Percentiles rank a stretch among this genome's conserved stretches.
Conservation (phyloP, 164 flowering plant genomes). For the Berberis thunbergii region DNA sequence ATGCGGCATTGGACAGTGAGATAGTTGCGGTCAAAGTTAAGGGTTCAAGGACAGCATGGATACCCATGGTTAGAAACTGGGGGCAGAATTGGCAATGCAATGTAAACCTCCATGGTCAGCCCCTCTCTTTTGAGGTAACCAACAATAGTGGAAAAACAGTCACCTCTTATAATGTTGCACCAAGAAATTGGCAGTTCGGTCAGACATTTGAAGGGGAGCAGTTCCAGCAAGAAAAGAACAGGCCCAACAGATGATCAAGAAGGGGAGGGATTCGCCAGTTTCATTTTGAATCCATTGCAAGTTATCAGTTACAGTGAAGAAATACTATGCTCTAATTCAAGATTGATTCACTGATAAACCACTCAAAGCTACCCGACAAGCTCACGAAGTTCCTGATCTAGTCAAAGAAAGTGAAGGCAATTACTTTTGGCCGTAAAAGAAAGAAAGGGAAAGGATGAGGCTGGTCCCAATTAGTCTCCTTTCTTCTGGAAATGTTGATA, state of each 20-base stretch:
- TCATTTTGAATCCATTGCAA: too few species aligned
- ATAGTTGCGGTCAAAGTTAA: conserved; percentile 66
- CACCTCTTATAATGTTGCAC: conserved; percentile 62
- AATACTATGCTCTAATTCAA: too few species aligned
- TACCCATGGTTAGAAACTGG: conserved; percentile 84
- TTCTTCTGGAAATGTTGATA: neutral
- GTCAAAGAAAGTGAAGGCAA: conserved; percentile 9
- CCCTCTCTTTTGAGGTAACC: conserved; percentile 69
- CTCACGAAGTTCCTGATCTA: conserved; percentile 3
- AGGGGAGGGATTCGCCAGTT: neutral
- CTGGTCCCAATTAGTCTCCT: neutral
- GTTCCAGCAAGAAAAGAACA: conserved; percentile 21
- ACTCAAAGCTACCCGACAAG: neutral
- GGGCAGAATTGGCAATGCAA: conserved; percentile 82
- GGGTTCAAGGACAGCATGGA: conserved; percentile 83
- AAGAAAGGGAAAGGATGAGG: conserved; percentile 1
- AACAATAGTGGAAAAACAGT: conserved; percentile 41
- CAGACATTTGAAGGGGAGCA: conserved; percentile 79
- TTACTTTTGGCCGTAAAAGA: conserved; percentile 2
- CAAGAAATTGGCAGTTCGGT: conserved; percentile 60
- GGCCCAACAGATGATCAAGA: neutral
- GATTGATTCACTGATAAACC: too few species aligned
- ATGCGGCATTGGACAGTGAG: conserved; percentile 71
- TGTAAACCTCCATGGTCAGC: conserved; percentile 46
- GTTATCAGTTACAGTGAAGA: too few species aligned